These are phyloP conservation scores for Fusarium mexicanum DNA, from an alignment of 2,329 filamentous ascomycete genomes.

Conservation along the genomic window DNA sequence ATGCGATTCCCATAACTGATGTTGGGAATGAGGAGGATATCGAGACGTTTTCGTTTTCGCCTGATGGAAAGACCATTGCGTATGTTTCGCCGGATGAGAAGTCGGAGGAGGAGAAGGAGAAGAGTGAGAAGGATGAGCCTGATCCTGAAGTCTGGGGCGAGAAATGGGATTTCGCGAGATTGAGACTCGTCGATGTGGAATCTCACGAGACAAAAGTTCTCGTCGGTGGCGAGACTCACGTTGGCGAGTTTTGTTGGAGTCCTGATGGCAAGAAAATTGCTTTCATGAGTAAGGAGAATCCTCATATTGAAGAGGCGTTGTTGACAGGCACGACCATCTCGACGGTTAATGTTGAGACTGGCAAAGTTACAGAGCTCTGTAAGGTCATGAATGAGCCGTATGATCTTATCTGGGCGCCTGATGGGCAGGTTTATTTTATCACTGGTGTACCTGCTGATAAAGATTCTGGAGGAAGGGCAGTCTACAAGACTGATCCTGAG, in stretches of 20 bases:
- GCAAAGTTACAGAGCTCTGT: constrained; percentile 3
- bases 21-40: constrained; percentile 25
- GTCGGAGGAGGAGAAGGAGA: constrained; percentile 1
- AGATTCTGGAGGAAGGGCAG: constrained; percentile 3
- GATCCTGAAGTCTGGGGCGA: constrained; percentile 50
- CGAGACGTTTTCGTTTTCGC: constrained; percentile 16
- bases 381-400: constrained; percentile 3
- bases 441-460: constrained; percentile 7
- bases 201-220: constrained; percentile 32
- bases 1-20: constrained; percentile 22
- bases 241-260: constrained; percentile 29
- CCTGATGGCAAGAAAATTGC: constrained; percentile 22
- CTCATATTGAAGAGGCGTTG: constrained; percentile 23
- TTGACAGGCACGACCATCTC: constrained; percentile 21
- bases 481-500: constrained; percentile 15
- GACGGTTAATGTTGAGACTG: constrained; percentile 9
- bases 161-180: constrained; percentile 46
- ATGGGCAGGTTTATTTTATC: constrained; percentile 31
- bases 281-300: constrained; percentile 7
- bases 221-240: constrained; percentile 8
- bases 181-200: constrained; percentile 46
- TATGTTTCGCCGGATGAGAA: constrained; percentile 34
- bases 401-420: constrained; percentile 21
- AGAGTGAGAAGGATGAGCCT: constrained; percentile 44
- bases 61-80: constrained; percentile 11